A percentile compares a stretch with the other conserved stretches of the same genome.
These are phyloP conservation scores for Ascosphaera acerosa DNA, from an alignment of 2,329 filamentous ascomycete species.

Conservation along the genomic window DNA sequence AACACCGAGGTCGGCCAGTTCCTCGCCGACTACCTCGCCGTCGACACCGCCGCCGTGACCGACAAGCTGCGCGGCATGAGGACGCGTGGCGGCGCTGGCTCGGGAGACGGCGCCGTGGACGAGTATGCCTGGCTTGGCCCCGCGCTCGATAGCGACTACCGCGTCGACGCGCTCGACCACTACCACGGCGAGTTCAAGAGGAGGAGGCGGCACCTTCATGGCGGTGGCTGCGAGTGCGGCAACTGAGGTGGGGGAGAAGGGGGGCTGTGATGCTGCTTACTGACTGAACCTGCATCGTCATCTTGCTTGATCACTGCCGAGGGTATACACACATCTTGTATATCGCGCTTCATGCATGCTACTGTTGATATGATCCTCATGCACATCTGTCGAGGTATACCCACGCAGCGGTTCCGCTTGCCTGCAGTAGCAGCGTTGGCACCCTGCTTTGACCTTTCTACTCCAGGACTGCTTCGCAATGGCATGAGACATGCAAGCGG, in stretches of 20 bases:
- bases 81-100: slow-evolving; percentile 4
- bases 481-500: too few relatives aligned
- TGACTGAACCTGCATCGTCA: slow-evolving; percentile 3
- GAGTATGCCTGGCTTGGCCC: slow-evolving; percentile 18
- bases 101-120: slow-evolving; percentile 1
- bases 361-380: too few relatives aligned
- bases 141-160: slow-evolving; percentile 14
- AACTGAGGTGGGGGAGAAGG: slow-evolving; percentile 2
- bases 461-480: too few relatives aligned
- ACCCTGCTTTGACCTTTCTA: too few relatives aligned
- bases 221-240: slow-evolving; percentile 7
- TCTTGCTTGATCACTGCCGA: too few relatives aligned
- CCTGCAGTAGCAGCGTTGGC: too few relatives aligned
- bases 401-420: too few relatives aligned
- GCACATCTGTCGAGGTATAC: too few relatives aligned
- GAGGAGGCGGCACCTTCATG: slow-evolving; percentile 7
- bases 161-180: slow-evolving; percentile 16
- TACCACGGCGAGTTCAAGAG: slow-evolving; percentile 21
- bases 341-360: too few relatives aligned
- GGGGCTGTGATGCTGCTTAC: slow-evolving; percentile 10
- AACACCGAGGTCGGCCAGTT: slow-evolving; percentile 83
- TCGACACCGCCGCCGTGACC: slow-evolving; percentile 59
- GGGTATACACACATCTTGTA: too few relatives aligned
- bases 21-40: slow-evolving; percentile 47
- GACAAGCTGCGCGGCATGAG: slow-evolving; percentile 32